These are phyloP conservation scores for Articulospora tetracladia DNA, from an alignment of 495 filamentous ascomycete genomes.

Conservation along the genomic window DNA sequence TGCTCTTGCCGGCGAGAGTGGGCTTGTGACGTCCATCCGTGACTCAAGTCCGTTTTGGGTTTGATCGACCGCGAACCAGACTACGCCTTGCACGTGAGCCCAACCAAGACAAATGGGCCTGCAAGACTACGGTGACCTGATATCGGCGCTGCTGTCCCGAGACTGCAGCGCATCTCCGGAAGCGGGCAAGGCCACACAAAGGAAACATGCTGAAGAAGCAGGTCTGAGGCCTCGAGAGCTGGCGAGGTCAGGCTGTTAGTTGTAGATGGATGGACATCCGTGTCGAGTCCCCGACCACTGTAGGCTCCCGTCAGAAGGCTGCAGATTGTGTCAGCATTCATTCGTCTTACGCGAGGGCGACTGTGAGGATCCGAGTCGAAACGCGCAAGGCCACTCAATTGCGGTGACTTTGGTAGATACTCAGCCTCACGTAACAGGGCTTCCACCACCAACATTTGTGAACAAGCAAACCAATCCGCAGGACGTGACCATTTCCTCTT, in stretches of 20 bases:
- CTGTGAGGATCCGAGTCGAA: conserved; percentile 1
- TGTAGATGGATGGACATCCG: too few relatives aligned
- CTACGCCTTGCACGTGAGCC: too few relatives aligned
- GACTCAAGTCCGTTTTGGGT: background rate
- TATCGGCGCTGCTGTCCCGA: too few relatives aligned
- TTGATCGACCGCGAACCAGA: too few relatives aligned
- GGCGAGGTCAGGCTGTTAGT: too few relatives aligned
- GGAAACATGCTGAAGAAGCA: too few relatives aligned
- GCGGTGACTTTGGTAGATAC: background rate
- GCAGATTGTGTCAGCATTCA: background rate
- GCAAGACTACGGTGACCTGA: too few relatives aligned
- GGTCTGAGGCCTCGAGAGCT: too few relatives aligned
- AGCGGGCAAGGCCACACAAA: too few relatives aligned
- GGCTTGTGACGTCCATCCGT: background rate
- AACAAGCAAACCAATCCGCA: background rate
- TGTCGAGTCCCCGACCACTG: too few relatives aligned
- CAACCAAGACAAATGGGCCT: too few relatives aligned
- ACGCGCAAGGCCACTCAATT: conserved; percentile 13
- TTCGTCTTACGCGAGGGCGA: background rate
- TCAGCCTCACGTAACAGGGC: conserved; percentile 13
- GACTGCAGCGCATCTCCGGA: too few relatives aligned
- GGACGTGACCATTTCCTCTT: background rate
- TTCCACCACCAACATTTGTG: background rate
- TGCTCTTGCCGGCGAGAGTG: background rate
- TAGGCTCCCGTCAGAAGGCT: background rate